phyloP scores from a whole-genome alignment of 352 stramenopile genomes.

The Phytopythium litorale region DNA sequence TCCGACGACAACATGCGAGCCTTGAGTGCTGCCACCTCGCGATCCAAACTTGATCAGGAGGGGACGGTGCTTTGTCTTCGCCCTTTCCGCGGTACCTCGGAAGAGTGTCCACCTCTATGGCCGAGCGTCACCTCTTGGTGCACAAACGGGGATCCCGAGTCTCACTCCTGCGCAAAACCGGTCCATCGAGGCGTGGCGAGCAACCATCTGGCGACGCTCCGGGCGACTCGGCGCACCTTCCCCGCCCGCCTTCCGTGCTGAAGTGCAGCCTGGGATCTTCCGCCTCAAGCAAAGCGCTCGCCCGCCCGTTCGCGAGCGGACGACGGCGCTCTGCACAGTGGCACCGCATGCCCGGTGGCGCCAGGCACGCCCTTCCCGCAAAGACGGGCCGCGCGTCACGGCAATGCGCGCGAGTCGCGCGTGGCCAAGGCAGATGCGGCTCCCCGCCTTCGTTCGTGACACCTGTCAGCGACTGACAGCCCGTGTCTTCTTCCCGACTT shows the following conservation, averaged over 20 bases:
- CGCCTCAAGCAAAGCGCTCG: too few species aligned
- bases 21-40: too few species aligned
- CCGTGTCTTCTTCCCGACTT: neutral
- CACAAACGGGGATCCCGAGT: neutral
- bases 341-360: neutral
- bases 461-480: too few species aligned
- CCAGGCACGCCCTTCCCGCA: conserved; percentile 6
- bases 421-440: neutral
- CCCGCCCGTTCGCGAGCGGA: too few species aligned
- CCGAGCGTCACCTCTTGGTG: neutral
- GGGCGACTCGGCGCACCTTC: too few species aligned
- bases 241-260: too few species aligned
- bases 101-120: conserved; percentile 4
- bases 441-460: neutral
- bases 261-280: too few species aligned
- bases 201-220: neutral
- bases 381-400: neutral
- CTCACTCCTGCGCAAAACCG: neutral
- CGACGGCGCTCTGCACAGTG: neutral
- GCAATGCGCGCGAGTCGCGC: neutral
- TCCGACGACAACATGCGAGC: too few species aligned
- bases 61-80: neutral
- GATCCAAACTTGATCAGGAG: neutral
- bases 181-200: neutral
- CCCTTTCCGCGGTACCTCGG: neutral